Evolutionary conservation across 805 yeast species (phyloP), one percentile per base, ranked within the genome.

Genomic region (Blastobotrys attinorum): DNA sequence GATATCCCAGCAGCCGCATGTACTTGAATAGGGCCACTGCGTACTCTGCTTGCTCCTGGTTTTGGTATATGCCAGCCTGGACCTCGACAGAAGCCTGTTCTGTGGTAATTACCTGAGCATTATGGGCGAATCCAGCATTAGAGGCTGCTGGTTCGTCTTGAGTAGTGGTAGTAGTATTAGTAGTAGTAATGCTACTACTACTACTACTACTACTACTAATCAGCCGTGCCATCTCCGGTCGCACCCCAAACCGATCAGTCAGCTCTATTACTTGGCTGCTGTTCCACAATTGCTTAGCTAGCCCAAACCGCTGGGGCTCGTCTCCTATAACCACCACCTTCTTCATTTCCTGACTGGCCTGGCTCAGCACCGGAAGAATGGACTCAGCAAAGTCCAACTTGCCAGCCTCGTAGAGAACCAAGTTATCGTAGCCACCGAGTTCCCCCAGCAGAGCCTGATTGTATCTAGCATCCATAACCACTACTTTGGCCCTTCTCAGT

Each of bases 41-140:
- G 44, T 60, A 70, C 47, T 72, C 75, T 0, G 79, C 80, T 49
- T 76, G 76, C 7, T 60, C 64, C n/a, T 67, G 42, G 45, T 71
- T 71, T 32, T 66, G 72, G 11, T 25, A 25, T 8, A 25, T 25
- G 7, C 29, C 29, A 7, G 29, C 10, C 11, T 25, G 29, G 10
- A 25, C 29, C 11, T 25, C 29, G 29, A 11, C 11, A 25, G 7
- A 7, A 11, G 11, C 10, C 11, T 25, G 10, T 8, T 25, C 29
- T 11, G 11, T 11, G 7, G 29, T 11, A 25, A 25, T 11, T 7
- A 25, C 11, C 29, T 25, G 29, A 8, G 29, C 29, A 25, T 7
- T 25, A 11, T 25, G 29, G 7, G 7, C 29, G 29, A 25, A 25
- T 25, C 29, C 29, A 11, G 41, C 43, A 22, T 22, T 34, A 21